Base-by-base conservation (phyloP, 257 asterid genomes). In the Euphrasia confusa region DNA sequence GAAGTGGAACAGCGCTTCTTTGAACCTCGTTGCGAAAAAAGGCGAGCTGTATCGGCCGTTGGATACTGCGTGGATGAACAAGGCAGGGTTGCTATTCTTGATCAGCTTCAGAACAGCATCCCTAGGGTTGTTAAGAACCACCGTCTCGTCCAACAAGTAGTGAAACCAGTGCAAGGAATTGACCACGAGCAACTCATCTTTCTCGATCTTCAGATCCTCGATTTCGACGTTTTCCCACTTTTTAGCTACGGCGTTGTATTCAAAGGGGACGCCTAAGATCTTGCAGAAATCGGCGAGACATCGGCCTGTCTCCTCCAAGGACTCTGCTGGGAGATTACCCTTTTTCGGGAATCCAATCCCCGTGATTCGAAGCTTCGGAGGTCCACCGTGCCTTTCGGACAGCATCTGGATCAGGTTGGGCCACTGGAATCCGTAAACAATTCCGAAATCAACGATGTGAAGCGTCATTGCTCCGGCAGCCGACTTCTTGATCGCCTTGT, bases 301-400 rank as follows among this genome's bases (percentile, higher is more conserved):
- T 18, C 60, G 58, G 18, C 87, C 82, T 0, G 87, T 64, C 5
- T 78, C 84, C 39, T 49, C 80, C 24, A 21, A 79, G 59, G 84
- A 13, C 71, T 72, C 87, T 0, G 80, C 77, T 0, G 87, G 87
- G n/a, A 82, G 87, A 52, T 78, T 76, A 0, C 87, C 87, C 7
- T 11, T 2, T 42, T 42, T n/a, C 3, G 49, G 49, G 10, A 42
- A 42, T 21, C 24, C 24, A 21, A 21, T 21, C 24, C 24, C 24
- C 24, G 24, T 21, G 24, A 21, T 21, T 21, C 24, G 24, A 21
- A 21, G 24, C 24, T 21, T 21, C 24, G 24, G 24, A 21, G 24
- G 24, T 21, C 24, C 24, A 21, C 24, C 24, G 24, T 21, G 24
- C 24, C 24, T 21, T 21, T 21, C 24, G 24, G 24, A 21, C 24